Evolutionary conservation across 768 basidiomycete genomes (phyloP), one percentile per base, ranked within the genome.

Genomic region (Trametes punicea): DNA sequence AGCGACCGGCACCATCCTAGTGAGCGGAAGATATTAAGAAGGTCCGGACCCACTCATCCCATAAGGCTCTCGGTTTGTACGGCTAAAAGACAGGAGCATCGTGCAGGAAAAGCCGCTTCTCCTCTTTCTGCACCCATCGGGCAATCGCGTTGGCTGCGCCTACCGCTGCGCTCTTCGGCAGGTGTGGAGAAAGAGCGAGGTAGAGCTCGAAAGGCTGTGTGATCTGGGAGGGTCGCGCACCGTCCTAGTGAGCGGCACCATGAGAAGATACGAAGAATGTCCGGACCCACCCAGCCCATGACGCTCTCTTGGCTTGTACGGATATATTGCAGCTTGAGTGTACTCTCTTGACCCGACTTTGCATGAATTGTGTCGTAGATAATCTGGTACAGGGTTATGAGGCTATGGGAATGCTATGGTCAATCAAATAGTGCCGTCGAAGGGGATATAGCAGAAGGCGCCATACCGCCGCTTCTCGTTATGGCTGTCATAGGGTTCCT

Each of bases 141-240:
- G 86, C 85, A 23, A 98, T 88, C 1, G 86, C 79, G 67, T 98
- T 96, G 7, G 96, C 97, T 4, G 93, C 90, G 11, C 85, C 83
- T 13, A 98, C 85, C 1, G 83, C 86, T 0, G 90, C 93, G 47
- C 85, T 87, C 77, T 98, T 98, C 6, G 96, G 91, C 49, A 98
- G 67, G 45, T 81, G 77, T 9, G 92, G 90, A 1, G 93, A 90
- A 13, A 95, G 69, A 0, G 88, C 78, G 46, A 96, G 72, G 67
- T 97, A 98, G 15, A 98, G 73, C 69, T 98, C 97, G 66, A 97
- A 98, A 0, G 87, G 86, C 65, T 93, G 89, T 0, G 95, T 97
- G 56, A 95, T 88, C 95, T 98, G 65, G 23, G 38, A 36, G 9
- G 11, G 44, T 34, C 16, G 25, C 36, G 39, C 39, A 26, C 20